Evolutionary conservation across 441 rosid genomes (phyloP).

Genomic region (Heliophila coronopifolia): DNA sequence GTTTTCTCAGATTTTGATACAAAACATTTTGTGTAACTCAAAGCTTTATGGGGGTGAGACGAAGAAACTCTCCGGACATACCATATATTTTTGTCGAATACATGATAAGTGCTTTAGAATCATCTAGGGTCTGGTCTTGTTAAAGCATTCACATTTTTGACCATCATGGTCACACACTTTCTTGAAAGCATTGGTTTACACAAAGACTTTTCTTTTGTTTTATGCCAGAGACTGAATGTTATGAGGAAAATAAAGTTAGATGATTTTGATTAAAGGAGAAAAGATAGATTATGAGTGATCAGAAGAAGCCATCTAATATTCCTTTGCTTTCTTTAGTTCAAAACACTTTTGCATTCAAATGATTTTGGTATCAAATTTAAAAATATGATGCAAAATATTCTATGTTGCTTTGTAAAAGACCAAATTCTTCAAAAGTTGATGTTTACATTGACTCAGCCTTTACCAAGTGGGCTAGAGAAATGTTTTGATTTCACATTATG

Average conservation of each 20-base stretch:
- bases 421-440: slow-evolving; percentile 23
- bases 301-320: slow-evolving; percentile 43
- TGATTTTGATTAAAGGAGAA: slow-evolving; percentile 21
- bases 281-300: slow-evolving; percentile 32
- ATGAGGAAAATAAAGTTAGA: slow-evolving; percentile 31
- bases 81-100: slow-evolving; percentile 4
- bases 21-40: not conserved
- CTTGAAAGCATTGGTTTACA: slow-evolving; percentile 18
- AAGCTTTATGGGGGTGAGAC: slow-evolving; percentile 1
- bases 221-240: not conserved
- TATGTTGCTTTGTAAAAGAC: slow-evolving; percentile 18
- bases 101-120: slow-evolving; percentile 22
- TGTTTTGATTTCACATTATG: slow-evolving; percentile 18
- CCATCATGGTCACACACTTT: slow-evolving; percentile 24
- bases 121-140: slow-evolving; percentile 23
- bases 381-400: slow-evolving; percentile 8
- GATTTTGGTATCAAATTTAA: slow-evolving; percentile 31
- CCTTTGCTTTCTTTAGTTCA: slow-evolving; percentile 41
- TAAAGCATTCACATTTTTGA: slow-evolving; percentile 26
- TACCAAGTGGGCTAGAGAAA: slow-evolving; percentile 26
- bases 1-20: not conserved
- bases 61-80: not conserved
- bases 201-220: not conserved
- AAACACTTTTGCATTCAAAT: slow-evolving; percentile 60
- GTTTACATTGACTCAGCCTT: slow-evolving; percentile 14